Evolutionary conservation across 225 moss, liverwort and hornwort genomes (phyloP).

Genomic region (Polytrichum commune): DNA sequence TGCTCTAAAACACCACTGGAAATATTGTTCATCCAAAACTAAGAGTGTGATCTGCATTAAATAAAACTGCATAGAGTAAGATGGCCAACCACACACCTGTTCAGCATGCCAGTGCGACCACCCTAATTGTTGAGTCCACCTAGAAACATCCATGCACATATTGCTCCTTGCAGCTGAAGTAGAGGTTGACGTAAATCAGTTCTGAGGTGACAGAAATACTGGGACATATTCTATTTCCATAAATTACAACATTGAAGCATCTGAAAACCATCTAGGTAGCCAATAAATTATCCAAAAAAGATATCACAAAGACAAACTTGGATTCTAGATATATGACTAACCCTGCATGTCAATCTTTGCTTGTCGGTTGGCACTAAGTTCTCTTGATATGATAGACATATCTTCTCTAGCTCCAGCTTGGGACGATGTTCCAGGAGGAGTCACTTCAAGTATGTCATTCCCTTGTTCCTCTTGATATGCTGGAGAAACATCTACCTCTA

Average conservation of each 20-base stretch:
- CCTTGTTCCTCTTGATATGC: background rate
- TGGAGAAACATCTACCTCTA: background rate
- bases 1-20: too few species aligned
- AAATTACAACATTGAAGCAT: too few species aligned
- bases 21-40: background rate
- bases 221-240: too few species aligned
- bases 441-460: conserved; percentile 3
- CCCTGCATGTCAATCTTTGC: too few species aligned
- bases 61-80: background rate
- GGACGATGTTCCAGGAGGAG: background rate
- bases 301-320: too few species aligned
- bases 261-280: too few species aligned
- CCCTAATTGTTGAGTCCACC: conserved; percentile 61
- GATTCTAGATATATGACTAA: too few species aligned
- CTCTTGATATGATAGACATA: too few species aligned
- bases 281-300: too few species aligned
- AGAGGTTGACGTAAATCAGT: too few species aligned
- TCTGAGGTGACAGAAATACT: too few species aligned
- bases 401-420: background rate
- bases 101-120: conserved; percentile 97
- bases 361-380: too few species aligned
- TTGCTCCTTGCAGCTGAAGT: conserved; percentile 58
- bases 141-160: conserved; percentile 44
- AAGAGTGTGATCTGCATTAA: background rate
- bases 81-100: conserved; percentile 39